A percentile compares a stretch with the other conserved stretches of the same genome.
Conservation (phyloP, 1,284 basidiomycete species). For the Ceratobasidium sp. region DNA sequence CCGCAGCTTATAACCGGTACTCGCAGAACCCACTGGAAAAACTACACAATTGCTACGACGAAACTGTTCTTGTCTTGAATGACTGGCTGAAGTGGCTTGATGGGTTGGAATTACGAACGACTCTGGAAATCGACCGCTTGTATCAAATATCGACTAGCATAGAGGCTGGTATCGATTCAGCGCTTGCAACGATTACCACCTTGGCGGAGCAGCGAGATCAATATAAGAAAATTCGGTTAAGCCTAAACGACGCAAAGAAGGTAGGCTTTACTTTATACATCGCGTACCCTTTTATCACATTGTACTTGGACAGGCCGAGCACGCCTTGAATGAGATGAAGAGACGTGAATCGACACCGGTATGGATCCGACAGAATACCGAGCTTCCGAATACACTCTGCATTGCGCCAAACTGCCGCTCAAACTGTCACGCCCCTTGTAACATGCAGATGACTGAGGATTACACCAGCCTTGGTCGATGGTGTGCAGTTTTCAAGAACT, state of each 20-base stretch:
- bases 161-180: constrained; percentile 11
- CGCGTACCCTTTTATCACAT: no score
- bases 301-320: background rate
- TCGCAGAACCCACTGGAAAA: background rate
- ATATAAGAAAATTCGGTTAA: background rate
- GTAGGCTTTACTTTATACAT: background rate
- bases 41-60: background rate
- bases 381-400: background rate
- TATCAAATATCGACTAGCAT: background rate
- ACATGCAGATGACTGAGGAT: background rate
- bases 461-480: background rate
- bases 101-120: background rate
- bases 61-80: constrained; percentile 5
- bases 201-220: background rate
- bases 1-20: background rate
- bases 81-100: constrained; percentile 14
- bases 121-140: constrained; percentile 9
- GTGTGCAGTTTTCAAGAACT: background rate
- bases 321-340: background rate
- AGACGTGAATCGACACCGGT: background rate
- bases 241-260: background rate
- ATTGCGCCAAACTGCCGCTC: background rate
- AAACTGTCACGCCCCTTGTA: constrained; percentile 6
- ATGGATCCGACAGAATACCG: background rate
- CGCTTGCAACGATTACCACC: background rate